Evolutionary conservation across 768 basidiomycete genomes (phyloP).

Genomic region (Tylopilus subfusipes): DNA sequence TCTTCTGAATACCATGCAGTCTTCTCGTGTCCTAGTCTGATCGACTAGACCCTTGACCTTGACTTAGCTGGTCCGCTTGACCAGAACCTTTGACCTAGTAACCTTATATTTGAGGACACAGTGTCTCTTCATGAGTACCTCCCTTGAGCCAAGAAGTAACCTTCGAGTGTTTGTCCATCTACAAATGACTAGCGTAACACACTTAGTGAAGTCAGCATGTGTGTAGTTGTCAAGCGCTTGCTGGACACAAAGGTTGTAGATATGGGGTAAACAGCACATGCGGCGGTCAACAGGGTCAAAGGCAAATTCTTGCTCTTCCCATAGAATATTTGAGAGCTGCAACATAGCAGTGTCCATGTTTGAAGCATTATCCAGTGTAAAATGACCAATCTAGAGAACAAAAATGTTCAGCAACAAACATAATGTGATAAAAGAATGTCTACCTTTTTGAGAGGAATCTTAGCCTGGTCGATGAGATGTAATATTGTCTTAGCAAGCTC

Average conservation of each 20-base stretch:
- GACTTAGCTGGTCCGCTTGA: too few relatives aligned
- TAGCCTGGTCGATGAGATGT: constrained; percentile 1
- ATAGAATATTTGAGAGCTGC: background rate
- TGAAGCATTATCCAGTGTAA: too few relatives aligned
- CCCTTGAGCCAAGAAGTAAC: too few relatives aligned
- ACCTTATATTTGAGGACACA: too few relatives aligned
- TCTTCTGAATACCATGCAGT: too few relatives aligned
- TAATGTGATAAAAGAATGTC: background rate
- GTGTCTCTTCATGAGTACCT: too few relatives aligned
- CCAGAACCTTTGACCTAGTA: too few relatives aligned
- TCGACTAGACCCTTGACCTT: too few relatives aligned
- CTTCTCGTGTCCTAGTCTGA: too few relatives aligned
- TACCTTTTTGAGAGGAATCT: constrained; percentile 5
- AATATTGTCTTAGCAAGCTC: background rate
- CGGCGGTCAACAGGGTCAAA: background rate
- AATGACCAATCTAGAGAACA: constrained; percentile 9
- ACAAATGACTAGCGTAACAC: too few relatives aligned
- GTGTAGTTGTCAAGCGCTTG: constrained; percentile 5
- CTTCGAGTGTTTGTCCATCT: too few relatives aligned
- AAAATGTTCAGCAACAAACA: background rate
- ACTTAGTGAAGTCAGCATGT: background rate
- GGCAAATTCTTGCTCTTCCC: background rate
- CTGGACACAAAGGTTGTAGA: too few relatives aligned
- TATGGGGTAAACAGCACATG: constrained; percentile 22
- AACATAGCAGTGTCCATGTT: constrained; percentile 10